Percentiles rank a stretch among this genome's conserved stretches.
Evolutionary conservation across 2,329 filamentous ascomycete genomes (phyloP).

Genomic region (Microsporum ferrugineum): DNA sequence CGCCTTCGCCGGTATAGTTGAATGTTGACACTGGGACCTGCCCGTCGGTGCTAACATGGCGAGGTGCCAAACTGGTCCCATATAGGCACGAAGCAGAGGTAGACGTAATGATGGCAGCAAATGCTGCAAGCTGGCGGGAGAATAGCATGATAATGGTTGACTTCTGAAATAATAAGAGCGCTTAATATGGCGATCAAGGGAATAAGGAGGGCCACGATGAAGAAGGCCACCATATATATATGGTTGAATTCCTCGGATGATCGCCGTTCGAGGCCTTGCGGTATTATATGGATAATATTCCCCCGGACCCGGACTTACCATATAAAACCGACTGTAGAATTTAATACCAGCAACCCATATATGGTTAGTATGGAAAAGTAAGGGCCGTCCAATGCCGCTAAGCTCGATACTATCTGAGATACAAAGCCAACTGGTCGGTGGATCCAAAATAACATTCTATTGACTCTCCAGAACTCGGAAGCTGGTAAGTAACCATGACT

Average conservation of each 20-base stretch:
- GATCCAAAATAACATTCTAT: background rate
- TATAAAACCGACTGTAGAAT: background rate
- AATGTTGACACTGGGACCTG: background rate
- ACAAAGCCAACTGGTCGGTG: background rate
- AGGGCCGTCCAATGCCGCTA: background rate
- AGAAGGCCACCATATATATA: background rate
- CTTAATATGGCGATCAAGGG: background rate
- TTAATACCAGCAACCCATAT: background rate
- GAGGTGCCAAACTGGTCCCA: background rate
- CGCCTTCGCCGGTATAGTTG: slow-evolving; percentile 1
- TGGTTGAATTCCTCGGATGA: background rate
- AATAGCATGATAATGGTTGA: background rate
- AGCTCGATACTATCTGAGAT: background rate
- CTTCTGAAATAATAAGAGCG: background rate
- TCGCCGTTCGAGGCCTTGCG: background rate
- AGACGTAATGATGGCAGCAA: background rate
- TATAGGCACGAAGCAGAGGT: background rate
- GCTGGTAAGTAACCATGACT: background rate
- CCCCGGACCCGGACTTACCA: background rate
- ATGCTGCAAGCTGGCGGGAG: background rate
- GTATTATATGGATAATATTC: background rate
- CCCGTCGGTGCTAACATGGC: background rate
- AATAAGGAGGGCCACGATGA: background rate
- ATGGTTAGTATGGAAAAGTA: background rate
- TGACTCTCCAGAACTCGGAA: background rate